Evolutionary conservation across 768 basidiomycete genomes (phyloP).

Genomic region (Lentinula detonsa): DNA sequence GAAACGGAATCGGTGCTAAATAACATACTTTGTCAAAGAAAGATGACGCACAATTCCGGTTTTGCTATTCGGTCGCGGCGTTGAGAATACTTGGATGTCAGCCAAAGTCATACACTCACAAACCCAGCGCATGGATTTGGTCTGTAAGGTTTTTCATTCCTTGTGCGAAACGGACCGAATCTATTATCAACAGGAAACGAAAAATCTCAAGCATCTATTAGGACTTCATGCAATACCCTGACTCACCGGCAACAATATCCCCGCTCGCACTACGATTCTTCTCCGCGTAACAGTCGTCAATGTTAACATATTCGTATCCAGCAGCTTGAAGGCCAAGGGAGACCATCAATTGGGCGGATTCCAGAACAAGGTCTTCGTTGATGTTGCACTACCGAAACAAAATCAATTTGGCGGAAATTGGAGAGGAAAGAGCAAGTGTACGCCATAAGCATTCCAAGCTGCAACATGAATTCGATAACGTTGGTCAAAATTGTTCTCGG

Average conservation of each 20-base stretch:
- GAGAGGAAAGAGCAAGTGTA: slow-evolving; percentile 13
- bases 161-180: slow-evolving; percentile 42
- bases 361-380: slow-evolving; percentile 43
- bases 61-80: slow-evolving; percentile 21
- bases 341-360: slow-evolving; percentile 46
- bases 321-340: slow-evolving; percentile 51
- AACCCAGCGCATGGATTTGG: slow-evolving; percentile 51
- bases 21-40: neutral
- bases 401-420: neutral
- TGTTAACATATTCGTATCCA: slow-evolving; percentile 55
- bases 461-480: neutral
- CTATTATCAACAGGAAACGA: slow-evolving; percentile 19
- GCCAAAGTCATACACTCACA: slow-evolving; percentile 32
- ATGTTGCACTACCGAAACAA: slow-evolving; percentile 31
- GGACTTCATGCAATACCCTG: neutral
- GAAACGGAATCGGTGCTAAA: neutral
- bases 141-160: slow-evolving; percentile 54
- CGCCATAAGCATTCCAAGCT: slow-evolving; percentile 46
- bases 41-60: slow-evolving; percentile 31
- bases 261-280: slow-evolving; percentile 43
- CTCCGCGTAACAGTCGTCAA: slow-evolving; percentile 64
- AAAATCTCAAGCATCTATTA: neutral
- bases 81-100: neutral
- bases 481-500: neutral
- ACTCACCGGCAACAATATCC: slow-evolving; percentile 46